Base-by-base conservation (phyloP, 768 basidiomycete species). In the Russula brevipes region DNA sequence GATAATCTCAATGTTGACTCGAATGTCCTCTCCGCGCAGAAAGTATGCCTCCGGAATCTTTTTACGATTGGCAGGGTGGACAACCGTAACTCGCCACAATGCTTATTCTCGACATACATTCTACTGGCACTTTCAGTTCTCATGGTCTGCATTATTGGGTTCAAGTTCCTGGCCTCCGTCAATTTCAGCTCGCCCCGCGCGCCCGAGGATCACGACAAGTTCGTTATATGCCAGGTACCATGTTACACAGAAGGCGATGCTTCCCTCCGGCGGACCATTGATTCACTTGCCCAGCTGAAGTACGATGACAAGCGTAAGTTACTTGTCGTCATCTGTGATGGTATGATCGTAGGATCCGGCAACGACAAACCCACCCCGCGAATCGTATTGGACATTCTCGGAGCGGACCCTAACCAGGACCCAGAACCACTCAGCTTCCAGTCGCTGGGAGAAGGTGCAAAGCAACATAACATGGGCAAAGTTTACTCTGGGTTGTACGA, bases 301-400 rank as follows among this genome's bases (percentile, higher is more conserved):
- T 99, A 98, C 70, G 96, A 99, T 70, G 96, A 99, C 79, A 99
- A 98, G 76, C 89, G 96, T 44, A 98, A 98, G 75, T 79, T 98
- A 8, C 79, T 98, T 35, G 82, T 96, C 65, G 79, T 98, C 77
- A 88, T 98, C 70, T 98, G 96, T 71, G 96, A 99, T 73, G 96
- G 96, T 69, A 99, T 94, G 83, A 97, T 98, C 66, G 91, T 98
- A 64, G 96, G 96, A 70, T 90, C 90, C 3, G 95, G 96, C 5
- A 98, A 98, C 74, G 94, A 98, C 75, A 84, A 92, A 30, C 91
- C 95, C 5, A 99, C 96, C 0, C 96, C 96, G 1, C 87, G 93
- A 54, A 97, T 99, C 66, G 96, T 96, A 16, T 81, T 98, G 54
- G 96, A 98, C 73, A 95, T 99, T 69, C 85, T 99, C 19, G 96